These are phyloP conservation scores for Arctium lappa DNA, from an alignment of 129 eudicot species.

Conservation along the genomic window DNA sequence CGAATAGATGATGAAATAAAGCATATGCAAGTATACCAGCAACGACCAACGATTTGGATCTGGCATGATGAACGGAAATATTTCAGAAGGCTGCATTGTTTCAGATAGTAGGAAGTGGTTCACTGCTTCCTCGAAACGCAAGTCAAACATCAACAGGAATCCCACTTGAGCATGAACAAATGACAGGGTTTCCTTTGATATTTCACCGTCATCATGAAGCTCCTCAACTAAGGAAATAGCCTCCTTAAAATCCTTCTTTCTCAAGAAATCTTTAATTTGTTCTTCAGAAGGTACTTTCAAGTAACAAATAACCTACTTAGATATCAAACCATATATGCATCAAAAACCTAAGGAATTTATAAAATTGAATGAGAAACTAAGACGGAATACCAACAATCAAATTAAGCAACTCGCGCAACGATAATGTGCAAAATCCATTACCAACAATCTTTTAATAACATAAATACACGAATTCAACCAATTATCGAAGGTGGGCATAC, in stretches of 20 bases:
- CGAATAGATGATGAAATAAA: not conserved
- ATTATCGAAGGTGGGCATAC: slow-evolving; percentile 27
- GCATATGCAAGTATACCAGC: slow-evolving; percentile 53
- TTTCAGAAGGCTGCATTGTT: slow-evolving; percentile 91
- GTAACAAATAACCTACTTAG: slow-evolving; percentile 64
- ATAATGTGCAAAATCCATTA: not conserved
- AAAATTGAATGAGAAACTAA: not conserved
- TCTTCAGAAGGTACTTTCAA: slow-evolving; percentile 77
- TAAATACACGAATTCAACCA: not conserved
- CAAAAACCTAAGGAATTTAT: not conserved
- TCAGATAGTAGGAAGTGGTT: slow-evolving; percentile 87
- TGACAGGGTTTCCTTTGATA: slow-evolving; percentile 63
- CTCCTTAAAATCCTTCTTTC: slow-evolving; percentile 77
- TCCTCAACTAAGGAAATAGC: slow-evolving; percentile 74
- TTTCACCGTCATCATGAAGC: slow-evolving; percentile 83
- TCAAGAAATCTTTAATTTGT: slow-evolving; percentile 75
- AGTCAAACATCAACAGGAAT: slow-evolving; percentile 84
- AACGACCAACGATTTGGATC: slow-evolving; percentile 99
- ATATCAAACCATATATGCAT: slow-evolving; percentile 1
- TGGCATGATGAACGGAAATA: slow-evolving; percentile 95
- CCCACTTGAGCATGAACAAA: slow-evolving; percentile 98
- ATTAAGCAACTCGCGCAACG: too few relatives aligned
- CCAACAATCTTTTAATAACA: not conserved
- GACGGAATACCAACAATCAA: too few relatives aligned
- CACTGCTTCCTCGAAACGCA: slow-evolving; percentile 91